A percentile compares a stretch with the other conserved stretches of the same genome.
Evolutionary conservation across 805 yeast species (phyloP).

Genomic region (Wickerhamiella musiphila): DNA sequence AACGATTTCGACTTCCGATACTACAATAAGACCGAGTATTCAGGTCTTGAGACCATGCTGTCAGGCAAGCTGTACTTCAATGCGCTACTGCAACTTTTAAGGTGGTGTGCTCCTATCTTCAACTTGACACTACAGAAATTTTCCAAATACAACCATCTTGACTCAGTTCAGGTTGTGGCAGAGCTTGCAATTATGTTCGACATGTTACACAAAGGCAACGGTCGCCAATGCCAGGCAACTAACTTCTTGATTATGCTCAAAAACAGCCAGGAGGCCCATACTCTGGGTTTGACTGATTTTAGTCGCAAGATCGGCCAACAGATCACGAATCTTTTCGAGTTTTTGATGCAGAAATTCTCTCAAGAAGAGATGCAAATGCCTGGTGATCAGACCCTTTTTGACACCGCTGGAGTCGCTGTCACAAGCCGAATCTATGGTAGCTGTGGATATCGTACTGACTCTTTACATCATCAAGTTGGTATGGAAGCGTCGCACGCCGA

Average conservation of each 20-base stretch:
- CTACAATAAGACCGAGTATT: slow-evolving; percentile 52
- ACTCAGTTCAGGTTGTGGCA: slow-evolving; percentile 34
- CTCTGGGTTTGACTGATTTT: slow-evolving; percentile 33
- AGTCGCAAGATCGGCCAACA: slow-evolving; percentile 13
- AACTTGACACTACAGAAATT: slow-evolving; percentile 43
- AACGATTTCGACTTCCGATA: slow-evolving; percentile 83
- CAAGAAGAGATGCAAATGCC: slow-evolving; percentile 27
- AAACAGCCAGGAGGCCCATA: slow-evolving; percentile 32
- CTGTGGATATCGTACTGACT: slow-evolving; percentile 10
- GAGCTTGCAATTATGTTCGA: slow-evolving; percentile 84
- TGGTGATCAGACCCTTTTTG: slow-evolving; percentile 2
- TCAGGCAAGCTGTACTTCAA: slow-evolving; percentile 58
- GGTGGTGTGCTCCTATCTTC: slow-evolving; percentile 59
- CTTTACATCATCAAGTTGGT: background rate
- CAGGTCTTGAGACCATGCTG: slow-evolving; percentile 82
- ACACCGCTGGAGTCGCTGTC: slow-evolving; percentile 10
- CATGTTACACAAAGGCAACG: slow-evolving; percentile 71
- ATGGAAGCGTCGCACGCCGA: slow-evolving; percentile 7
- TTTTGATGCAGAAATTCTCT: slow-evolving; percentile 35
- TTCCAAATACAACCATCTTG: slow-evolving; percentile 25
- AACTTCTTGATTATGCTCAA: slow-evolving; percentile 49
- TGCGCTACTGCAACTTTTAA: slow-evolving; percentile 58
- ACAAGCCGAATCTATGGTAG: slow-evolving; percentile 9
- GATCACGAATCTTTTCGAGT: slow-evolving; percentile 40
- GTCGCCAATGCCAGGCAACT: slow-evolving; percentile 62